Evolutionary conservation across 805 yeast genomes (phyloP).

Genomic region (Candida ponderosae): DNA sequence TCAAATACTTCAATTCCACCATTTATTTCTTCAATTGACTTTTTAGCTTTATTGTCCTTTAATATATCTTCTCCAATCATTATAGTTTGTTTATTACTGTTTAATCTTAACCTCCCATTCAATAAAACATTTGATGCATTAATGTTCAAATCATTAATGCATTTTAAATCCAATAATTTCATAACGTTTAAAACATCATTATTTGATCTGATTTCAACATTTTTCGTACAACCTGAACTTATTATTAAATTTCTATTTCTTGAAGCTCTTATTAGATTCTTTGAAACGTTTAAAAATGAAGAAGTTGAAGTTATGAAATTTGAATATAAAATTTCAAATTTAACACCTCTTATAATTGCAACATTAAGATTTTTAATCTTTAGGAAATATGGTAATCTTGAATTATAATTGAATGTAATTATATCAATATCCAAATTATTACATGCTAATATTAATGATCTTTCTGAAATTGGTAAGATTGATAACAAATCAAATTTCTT

Average conservation of each 20-base stretch:
- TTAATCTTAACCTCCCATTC: slow-evolving; percentile 65
- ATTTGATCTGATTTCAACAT: slow-evolving; percentile 55
- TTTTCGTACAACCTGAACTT: slow-evolving; percentile 61
- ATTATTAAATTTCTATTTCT: slow-evolving; percentile 73
- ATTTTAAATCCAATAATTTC: slow-evolving; percentile 62
- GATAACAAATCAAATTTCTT: slow-evolving; percentile 70
- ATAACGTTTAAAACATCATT: slow-evolving; percentile 63
- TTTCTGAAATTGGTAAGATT: slow-evolving; percentile 73
- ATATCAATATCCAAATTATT: slow-evolving; percentile 75
- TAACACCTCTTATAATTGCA: slow-evolving; percentile 76
- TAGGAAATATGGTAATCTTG: slow-evolving; percentile 64
- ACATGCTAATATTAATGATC: slow-evolving; percentile 67
- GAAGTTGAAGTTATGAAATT: slow-evolving; percentile 45
- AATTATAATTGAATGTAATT: slow-evolving; percentile 60
- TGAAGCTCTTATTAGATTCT: slow-evolving; percentile 72
- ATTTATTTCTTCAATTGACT: slow-evolving; percentile 10
- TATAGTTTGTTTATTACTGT: slow-evolving; percentile 73
- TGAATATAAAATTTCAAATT: slow-evolving; percentile 70
- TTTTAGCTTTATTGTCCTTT: slow-evolving; percentile 14
- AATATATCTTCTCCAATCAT: slow-evolving; percentile 41
- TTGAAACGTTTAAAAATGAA: slow-evolving; percentile 61
- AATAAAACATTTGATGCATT: slow-evolving; percentile 58
- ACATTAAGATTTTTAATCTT: slow-evolving; percentile 81
- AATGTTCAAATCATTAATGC: slow-evolving; percentile 50
- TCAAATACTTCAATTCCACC: slow-evolving; percentile 17